Evolutionary conservation across 805 yeast species (phyloP).

Genomic region (Wickerhamomyces bovis): DNA sequence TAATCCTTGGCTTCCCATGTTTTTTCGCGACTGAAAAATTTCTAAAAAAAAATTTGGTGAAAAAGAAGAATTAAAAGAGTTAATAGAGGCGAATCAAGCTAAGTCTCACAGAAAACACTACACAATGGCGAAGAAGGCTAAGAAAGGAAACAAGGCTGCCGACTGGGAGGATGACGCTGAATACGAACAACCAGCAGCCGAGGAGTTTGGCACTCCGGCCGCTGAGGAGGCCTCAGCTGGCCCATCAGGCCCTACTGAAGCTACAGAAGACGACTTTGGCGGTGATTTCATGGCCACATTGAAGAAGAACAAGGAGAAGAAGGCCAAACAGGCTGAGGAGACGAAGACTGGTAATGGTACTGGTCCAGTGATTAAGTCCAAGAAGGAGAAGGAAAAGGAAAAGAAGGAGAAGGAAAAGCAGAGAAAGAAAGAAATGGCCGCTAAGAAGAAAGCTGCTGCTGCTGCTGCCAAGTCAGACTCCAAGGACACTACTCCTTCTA

Average conservation of each 20-base stretch:
- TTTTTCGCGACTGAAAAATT: slow-evolving; percentile 9
- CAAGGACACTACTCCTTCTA: slow-evolving; percentile 13
- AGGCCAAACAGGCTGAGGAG: slow-evolving; percentile 58
- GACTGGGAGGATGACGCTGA: slow-evolving; percentile 80
- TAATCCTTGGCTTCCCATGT: too few species aligned
- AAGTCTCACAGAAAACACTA: background rate
- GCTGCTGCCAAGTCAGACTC: slow-evolving; percentile 41
- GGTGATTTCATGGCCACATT: slow-evolving; percentile 80
- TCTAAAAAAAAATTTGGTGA: slow-evolving; percentile 1
- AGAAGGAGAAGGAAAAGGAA: slow-evolving; percentile 92
- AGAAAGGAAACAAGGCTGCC: slow-evolving; percentile 60
- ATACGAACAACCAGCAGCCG: slow-evolving; percentile 43
- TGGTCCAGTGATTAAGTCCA: slow-evolving; percentile 75
- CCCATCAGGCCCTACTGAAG: slow-evolving; percentile 27
- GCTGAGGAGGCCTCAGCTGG: slow-evolving; percentile 19
- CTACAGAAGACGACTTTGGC: slow-evolving; percentile 38
- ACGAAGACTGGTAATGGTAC: slow-evolving; percentile 34
- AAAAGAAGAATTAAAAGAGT: background rate
- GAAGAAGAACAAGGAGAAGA: slow-evolving; percentile 72
- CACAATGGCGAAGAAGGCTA: slow-evolving; percentile 40
- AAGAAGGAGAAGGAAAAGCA: slow-evolving; percentile 90
- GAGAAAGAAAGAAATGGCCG: slow-evolving; percentile 84
- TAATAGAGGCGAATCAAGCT: background rate
- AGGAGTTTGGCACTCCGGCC: slow-evolving; percentile 43
- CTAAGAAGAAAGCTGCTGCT: slow-evolving; percentile 78